These are phyloP conservation scores for Dactylellina drechsleri DNA, from an alignment of 2,329 filamentous ascomycete species.

Conservation along the genomic window DNA sequence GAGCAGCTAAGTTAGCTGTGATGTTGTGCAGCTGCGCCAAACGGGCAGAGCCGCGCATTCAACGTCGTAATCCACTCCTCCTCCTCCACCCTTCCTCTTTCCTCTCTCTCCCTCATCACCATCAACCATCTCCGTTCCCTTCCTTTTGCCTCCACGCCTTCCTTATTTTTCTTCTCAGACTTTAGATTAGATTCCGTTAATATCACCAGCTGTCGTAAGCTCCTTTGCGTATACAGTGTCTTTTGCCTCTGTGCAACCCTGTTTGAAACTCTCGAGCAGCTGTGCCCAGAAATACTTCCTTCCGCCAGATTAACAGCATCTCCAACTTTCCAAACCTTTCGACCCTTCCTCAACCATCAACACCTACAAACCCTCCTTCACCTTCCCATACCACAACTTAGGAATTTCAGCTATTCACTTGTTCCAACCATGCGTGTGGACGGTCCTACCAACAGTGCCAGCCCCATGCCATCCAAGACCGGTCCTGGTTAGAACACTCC, in stretches of 20 bases:
- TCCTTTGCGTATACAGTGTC: not conserved
- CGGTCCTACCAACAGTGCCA: not conserved
- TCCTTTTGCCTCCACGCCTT: not conserved
- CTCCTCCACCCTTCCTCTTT: not conserved
- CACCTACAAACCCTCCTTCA: not conserved
- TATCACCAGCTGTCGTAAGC: conserved; percentile 4
- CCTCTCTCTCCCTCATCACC: not conserved
- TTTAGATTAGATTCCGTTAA: not conserved
- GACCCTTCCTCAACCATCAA: not conserved
- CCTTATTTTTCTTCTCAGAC: not conserved
- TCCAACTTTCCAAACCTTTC: not conserved
- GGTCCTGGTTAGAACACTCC: conserved; percentile 16
- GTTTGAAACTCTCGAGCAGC: not conserved
- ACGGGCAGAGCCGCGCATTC: conserved; percentile 10
- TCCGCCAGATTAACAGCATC: not conserved
- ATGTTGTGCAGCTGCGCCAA: conserved; percentile 1
- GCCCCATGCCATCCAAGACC: not conserved
- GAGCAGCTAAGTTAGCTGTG: not conserved
- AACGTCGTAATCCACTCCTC: conserved; percentile 7
- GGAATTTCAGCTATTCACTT: not conserved
- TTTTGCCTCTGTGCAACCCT: conserved; percentile 1
- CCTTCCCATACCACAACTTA: not conserved
- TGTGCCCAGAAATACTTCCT: not conserved
- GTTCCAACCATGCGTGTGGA: conserved; percentile 23
- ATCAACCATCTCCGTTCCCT: not conserved